Evolutionary conservation across 331 rosid genomes (phyloP).

Genomic region (Pyrus hybrid): DNA sequence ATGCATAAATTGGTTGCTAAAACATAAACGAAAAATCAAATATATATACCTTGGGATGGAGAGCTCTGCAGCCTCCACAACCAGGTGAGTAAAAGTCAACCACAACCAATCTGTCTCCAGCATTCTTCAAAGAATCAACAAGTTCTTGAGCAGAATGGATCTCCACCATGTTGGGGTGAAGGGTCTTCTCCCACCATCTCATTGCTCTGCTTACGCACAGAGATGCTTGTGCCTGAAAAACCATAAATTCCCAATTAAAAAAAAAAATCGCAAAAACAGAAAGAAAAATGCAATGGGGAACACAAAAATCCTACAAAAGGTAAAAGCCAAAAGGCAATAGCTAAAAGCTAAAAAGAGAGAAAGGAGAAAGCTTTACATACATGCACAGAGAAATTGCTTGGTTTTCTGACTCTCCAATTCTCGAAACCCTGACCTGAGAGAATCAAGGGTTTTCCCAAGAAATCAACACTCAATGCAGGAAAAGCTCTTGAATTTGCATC

Average conservation of each 20-base stretch:
- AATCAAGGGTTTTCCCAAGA: conserved; percentile 31
- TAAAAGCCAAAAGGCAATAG: neutral
- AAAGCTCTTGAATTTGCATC: conserved; percentile 20
- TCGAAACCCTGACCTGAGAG: conserved; percentile 20
- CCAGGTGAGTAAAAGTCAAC: conserved; percentile 74
- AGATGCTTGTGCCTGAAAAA: conserved; percentile 48
- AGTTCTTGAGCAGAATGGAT: conserved; percentile 63
- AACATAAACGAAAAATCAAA: neutral
- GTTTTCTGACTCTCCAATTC: conserved; percentile 22
- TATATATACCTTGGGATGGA: conserved; percentile 61
- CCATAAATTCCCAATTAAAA: neutral
- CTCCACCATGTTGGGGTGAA: conserved; percentile 61
- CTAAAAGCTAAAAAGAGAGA: neutral
- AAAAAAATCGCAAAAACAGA: neutral
- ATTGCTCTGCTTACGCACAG: conserved; percentile 37
- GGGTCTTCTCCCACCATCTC: conserved; percentile 77
- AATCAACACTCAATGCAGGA: conserved; percentile 25
- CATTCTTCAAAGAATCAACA: conserved; percentile 44
- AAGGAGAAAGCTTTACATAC: conserved; percentile 25
- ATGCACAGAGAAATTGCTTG: conserved; percentile 21
- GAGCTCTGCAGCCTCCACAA: conserved; percentile 86
- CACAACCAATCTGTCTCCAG: conserved; percentile 71
- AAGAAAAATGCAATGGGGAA: neutral
- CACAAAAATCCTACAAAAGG: neutral
- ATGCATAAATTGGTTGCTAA: neutral